Conservation (phyloP, 352 stramenopile genomes). For the Globisporangium middletonii region DNA sequence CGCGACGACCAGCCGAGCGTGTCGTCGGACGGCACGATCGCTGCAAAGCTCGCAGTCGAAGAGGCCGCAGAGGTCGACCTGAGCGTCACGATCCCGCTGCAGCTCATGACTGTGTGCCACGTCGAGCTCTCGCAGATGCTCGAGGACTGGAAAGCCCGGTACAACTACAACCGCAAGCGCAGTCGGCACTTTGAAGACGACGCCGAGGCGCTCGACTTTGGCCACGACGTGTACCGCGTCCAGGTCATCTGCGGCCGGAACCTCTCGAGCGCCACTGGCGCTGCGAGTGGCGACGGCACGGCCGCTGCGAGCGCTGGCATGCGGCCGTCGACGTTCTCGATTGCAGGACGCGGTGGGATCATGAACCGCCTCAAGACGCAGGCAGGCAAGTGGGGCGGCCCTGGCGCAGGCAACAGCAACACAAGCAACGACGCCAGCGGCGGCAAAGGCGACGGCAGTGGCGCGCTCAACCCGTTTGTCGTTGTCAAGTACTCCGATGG, state of each 20-base stretch:
- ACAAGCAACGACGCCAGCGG: slow-evolving; percentile 6
- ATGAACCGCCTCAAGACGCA: slow-evolving; percentile 69
- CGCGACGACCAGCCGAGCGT: slow-evolving; percentile 37
- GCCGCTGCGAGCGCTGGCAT: background rate
- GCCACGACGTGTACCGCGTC: slow-evolving; percentile 72
- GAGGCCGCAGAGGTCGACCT: slow-evolving; percentile 73
- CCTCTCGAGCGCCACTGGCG: slow-evolving; percentile 18
- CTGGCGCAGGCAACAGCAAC: slow-evolving; percentile 19
- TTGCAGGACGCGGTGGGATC: slow-evolving; percentile 36
- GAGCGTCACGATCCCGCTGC: slow-evolving; percentile 74
- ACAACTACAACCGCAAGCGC: slow-evolving; percentile 79
- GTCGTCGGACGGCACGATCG: slow-evolving; percentile 9
- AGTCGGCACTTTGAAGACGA: slow-evolving; percentile 76
- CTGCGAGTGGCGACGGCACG: background rate
- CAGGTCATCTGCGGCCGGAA: slow-evolving; percentile 62
- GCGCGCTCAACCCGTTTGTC: slow-evolving; percentile 53
- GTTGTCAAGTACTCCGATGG: slow-evolving; percentile 65
- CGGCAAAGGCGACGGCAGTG: slow-evolving; percentile 11
- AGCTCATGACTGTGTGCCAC: slow-evolving; percentile 69
- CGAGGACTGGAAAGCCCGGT: slow-evolving; percentile 62
- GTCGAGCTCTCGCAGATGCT: slow-evolving; percentile 68
- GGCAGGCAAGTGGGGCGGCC: slow-evolving; percentile 46
- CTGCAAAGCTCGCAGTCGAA: slow-evolving; percentile 68
- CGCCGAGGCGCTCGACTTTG: slow-evolving; percentile 68
- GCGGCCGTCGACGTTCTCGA: slow-evolving; percentile 49